Base-by-base conservation (phyloP, 768 basidiomycete genomes). In the Boletus insuetus region DNA sequence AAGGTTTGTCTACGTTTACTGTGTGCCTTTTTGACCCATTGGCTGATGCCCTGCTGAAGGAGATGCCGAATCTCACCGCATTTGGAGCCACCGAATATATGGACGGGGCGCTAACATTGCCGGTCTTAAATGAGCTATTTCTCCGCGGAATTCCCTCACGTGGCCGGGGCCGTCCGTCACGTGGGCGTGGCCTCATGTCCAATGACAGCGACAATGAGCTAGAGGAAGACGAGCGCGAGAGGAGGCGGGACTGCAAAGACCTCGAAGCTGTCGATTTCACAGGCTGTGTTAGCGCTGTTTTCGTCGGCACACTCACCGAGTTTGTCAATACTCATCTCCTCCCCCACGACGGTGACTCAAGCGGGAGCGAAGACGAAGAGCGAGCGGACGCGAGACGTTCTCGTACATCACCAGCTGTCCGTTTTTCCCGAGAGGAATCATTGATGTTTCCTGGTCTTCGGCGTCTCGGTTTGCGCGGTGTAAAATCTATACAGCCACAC, bases 1-100 rank as follows among this genome's bases (percentile, higher is more conserved):
- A 90, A 91, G 80, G 91, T 89, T 56, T 24, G 79, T 65, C 12
- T 47, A 22, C 32, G 7, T 26, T 43, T 51, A 24, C 45, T 59
- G 32, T 17, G 32, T 14, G 51, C 58, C 40, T 29, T 9, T 40
- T 59, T 44, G 47, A 29, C 46, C 37, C 45, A 49, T 35, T 44
- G 48, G 44, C 37, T 57, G 1, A 66, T 39, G 41, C 17, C 24
- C 29, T 14, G 3, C 39, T 58, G 24, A 65, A 95, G 92, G 93
- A 96, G 80, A 85, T 87, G 74, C 91, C 93, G 0, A 94, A 94
- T 60, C 75, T 98, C 12, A 78, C 78, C 17, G 80, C 85, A 10
- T 93, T 99, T 59, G 95, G 95, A n/a, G 94, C 93, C 6, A 98
- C 96, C 3, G 96, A 99, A 70, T 99, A 98, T 69, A 98, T 99